Percentiles rank a stretch among this genome's conserved stretches.
Conservation (phyloP, 2,329 filamentous ascomycete genomes). For the Thelonectria discophora region DNA sequence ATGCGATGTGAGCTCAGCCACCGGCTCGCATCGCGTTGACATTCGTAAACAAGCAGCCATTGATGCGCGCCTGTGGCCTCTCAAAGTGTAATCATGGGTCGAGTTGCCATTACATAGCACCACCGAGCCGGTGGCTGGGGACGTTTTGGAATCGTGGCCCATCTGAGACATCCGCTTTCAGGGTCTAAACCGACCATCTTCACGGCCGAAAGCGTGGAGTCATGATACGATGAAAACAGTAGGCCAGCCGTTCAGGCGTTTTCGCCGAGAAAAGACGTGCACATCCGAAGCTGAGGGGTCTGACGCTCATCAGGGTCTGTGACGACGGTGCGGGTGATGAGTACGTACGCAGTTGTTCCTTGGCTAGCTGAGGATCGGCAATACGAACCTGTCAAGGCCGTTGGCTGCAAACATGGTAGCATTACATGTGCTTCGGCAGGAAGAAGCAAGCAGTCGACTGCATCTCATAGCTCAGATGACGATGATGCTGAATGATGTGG, state of each 20-base stretch:
- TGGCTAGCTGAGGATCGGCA: conserved; percentile 3
- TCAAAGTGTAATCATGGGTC: neutral
- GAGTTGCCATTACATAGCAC: neutral
- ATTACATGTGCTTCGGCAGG: conserved; percentile 12
- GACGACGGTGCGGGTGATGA: neutral
- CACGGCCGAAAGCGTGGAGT: neutral
- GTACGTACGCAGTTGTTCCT: neutral
- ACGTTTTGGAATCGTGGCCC: neutral
- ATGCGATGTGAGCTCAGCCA: conserved; percentile 18
- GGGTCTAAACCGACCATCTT: neutral
- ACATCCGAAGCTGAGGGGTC: neutral
- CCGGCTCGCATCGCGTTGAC: conserved; percentile 11
- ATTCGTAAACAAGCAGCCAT: conserved; percentile 11
- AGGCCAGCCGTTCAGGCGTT: neutral
- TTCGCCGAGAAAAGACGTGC: neutral
- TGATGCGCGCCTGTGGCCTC: neutral
- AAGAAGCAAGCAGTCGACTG: neutral
- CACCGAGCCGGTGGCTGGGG: neutral
- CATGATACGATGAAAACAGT: neutral
- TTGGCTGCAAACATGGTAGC: conserved; percentile 19
- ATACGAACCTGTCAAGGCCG: conserved; percentile 16
- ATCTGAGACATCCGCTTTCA: conserved; percentile 3
- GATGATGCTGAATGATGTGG: conserved; percentile 22
- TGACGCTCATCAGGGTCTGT: neutral
- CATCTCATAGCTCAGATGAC: conserved; percentile 23